Conservation (phyloP, 768 basidiomycete species). For the Punctularia strigosozonata region DNA sequence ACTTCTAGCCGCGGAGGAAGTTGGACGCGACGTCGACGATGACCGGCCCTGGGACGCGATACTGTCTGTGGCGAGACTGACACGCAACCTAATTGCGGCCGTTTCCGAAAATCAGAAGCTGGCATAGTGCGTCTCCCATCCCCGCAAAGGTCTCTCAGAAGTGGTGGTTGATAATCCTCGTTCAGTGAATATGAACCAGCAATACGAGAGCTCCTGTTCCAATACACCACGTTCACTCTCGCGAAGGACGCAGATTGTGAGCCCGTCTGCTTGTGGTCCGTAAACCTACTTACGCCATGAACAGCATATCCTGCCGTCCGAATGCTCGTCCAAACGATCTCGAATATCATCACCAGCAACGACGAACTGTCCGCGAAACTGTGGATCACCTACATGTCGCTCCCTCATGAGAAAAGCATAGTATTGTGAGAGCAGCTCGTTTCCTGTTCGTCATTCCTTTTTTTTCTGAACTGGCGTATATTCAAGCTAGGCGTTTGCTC, state of each 20-base stretch:
- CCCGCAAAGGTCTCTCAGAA: not conserved
- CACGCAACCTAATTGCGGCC: constrained; percentile 75
- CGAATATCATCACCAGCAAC: constrained; percentile 76
- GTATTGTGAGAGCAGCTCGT: constrained; percentile 39
- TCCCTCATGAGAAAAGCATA: constrained; percentile 64
- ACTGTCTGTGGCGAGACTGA: constrained; percentile 75
- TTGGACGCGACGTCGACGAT: too few species aligned
- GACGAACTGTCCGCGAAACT: constrained; percentile 39
- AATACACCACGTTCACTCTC: constrained; percentile 67
- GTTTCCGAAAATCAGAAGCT: constrained; percentile 56
- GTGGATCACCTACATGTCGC: constrained; percentile 54
- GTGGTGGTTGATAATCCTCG: not conserved
- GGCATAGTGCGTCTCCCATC: constrained; percentile 51
- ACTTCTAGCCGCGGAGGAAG: too few species aligned
- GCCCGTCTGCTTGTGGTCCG: constrained; percentile 7
- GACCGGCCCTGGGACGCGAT: too few species aligned
- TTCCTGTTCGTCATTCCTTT: not conserved
- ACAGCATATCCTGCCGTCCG: constrained; percentile 54
- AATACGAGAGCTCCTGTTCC: constrained; percentile 55
- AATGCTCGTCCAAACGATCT: constrained; percentile 64
- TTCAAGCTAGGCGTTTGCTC: constrained; percentile 29
- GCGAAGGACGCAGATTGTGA: constrained; percentile 52
- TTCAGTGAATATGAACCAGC: constrained; percentile 58
- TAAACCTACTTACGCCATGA: constrained; percentile 3
- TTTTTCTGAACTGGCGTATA: constrained; percentile 4